Percentiles rank a stretch among this genome's conserved stretches.
phyloP scores from a whole-genome alignment of 2,329 filamentous ascomycete species.

The Alternaria consortialis region DNA sequence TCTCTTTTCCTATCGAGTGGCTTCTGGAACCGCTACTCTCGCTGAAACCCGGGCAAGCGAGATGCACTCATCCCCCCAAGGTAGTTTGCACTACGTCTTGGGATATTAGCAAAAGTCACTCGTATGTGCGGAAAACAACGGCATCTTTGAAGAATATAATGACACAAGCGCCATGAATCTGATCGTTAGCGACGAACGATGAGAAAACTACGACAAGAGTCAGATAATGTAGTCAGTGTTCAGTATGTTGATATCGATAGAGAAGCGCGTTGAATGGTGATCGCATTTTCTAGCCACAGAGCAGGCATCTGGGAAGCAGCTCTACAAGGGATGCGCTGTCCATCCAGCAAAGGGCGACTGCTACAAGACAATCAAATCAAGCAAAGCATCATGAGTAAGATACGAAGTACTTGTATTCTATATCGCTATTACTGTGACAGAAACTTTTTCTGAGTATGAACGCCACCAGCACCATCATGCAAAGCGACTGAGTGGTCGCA shows the following conservation, averaged over 20 bases:
- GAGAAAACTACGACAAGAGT: background rate
- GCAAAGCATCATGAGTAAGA: background rate
- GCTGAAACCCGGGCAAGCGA: background rate
- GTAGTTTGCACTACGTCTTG: background rate
- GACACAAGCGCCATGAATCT: background rate
- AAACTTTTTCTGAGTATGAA: conserved; percentile 37
- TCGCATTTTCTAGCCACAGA: too few species aligned
- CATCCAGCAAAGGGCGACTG: background rate
- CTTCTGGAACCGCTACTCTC: background rate
- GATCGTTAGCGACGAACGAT: background rate
- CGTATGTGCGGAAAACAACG: background rate
- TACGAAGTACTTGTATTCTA: conserved; percentile 30
- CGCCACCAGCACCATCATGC: conserved; percentile 39
- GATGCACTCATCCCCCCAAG: background rate
- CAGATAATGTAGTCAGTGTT: background rate
- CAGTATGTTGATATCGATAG: too few species aligned
- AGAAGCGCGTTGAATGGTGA: too few species aligned
- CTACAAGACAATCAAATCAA: background rate
- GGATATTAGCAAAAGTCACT: background rate
- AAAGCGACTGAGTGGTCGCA: conserved; percentile 21
- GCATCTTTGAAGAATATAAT: background rate
- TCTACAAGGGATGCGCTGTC: background rate
- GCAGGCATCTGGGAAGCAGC: too few species aligned
- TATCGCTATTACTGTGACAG: conserved; percentile 38
- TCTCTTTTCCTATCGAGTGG: background rate